Base-by-base conservation (phyloP, 1,284 basidiomycete genomes). In the Grifola frondosa region DNA sequence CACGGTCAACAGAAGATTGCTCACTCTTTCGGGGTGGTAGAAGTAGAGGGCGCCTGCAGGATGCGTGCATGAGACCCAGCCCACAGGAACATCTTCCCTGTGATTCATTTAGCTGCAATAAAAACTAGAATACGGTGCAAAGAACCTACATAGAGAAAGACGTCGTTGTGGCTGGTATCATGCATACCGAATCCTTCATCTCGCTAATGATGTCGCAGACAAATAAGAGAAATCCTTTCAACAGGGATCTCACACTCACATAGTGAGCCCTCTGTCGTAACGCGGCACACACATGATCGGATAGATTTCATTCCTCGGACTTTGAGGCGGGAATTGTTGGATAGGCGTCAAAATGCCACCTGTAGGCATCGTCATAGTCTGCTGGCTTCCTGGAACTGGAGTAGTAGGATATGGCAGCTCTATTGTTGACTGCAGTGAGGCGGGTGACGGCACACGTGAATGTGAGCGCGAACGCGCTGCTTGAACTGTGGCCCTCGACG, bases 41-140 rank as follows among this genome's bases (percentile, higher is more conserved):
- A 59, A 64, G 41, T 64, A 63, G 30, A 62, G 36, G 5, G 50
- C 48, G 8, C 62, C 62, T 37, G 63, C 62, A 0, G 62, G 61
- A 41, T 64, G 62, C 5, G 45, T 48, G 12, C 45, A 49, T 6
- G 55, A 30, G 12, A 30, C 29, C 58, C 62, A 66, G 5, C 36
- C 49, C 1, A 25, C 29, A n/a, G 59, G 56, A 2, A 48, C 37
- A 26, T 40, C 23, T 12, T 53, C 46, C 25, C 58, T 60, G n/a
- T 9, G 4, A 20, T 9, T 2, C 13, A n/a, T 7, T 20, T 28
- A 15, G 28, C 16, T n/a, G 23, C 21, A 12, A 31, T 19, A 6
- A 30, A 22, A 12, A n/a, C 17, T 35, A 15, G 13, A 12, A 16
- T 3, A 20, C 6, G 9, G 3, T 15, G 5, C 16, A 3, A 12